These are phyloP conservation scores for Remersonia thermophila DNA, from an alignment of 2,329 filamentous ascomycete genomes.

Conservation along the genomic window DNA sequence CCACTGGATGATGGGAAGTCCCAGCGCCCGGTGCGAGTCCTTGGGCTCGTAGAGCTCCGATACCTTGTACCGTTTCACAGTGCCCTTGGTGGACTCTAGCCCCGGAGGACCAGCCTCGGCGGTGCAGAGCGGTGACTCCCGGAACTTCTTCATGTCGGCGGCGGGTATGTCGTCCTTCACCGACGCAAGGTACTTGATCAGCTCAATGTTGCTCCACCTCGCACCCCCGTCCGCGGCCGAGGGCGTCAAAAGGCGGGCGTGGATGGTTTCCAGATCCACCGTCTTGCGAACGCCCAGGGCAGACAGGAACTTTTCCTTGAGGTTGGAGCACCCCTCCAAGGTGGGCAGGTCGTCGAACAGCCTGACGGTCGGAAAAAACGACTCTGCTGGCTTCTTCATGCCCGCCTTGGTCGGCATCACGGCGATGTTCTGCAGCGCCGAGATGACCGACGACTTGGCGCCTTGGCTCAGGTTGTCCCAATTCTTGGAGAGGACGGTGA, in stretches of 20 bases:
- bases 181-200: constrained; percentile 88
- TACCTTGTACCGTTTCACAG: constrained; percentile 51
- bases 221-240: constrained; percentile 38
- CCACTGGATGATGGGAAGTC: constrained; percentile 72
- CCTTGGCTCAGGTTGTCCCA: constrained; percentile 68
- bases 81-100: constrained; percentile 40
- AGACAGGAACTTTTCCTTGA: constrained; percentile 83
- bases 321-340: constrained; percentile 59
- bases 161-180: constrained; percentile 79
- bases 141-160: constrained; percentile 68
- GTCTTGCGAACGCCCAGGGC: constrained; percentile 88
- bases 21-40: constrained; percentile 53
- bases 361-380: constrained; percentile 89
- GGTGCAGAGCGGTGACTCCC: constrained; percentile 68
- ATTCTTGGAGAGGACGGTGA: constrained; percentile 72
- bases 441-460: constrained; percentile 53
- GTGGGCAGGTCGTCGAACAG: constrained; percentile 88
- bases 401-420: constrained; percentile 85
- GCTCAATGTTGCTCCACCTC: constrained; percentile 84
- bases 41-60: constrained; percentile 75
- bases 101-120: constrained; percentile 52
- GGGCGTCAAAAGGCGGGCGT: constrained; percentile 63
- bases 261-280: constrained; percentile 86
- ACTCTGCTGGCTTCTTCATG: constrained; percentile 73
- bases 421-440: constrained; percentile 53